A percentile compares a stretch with the other conserved stretches of the same genome.
Conservation (phyloP, 2,329 filamentous ascomycete species). For the Colletotrichum sojae region DNA sequence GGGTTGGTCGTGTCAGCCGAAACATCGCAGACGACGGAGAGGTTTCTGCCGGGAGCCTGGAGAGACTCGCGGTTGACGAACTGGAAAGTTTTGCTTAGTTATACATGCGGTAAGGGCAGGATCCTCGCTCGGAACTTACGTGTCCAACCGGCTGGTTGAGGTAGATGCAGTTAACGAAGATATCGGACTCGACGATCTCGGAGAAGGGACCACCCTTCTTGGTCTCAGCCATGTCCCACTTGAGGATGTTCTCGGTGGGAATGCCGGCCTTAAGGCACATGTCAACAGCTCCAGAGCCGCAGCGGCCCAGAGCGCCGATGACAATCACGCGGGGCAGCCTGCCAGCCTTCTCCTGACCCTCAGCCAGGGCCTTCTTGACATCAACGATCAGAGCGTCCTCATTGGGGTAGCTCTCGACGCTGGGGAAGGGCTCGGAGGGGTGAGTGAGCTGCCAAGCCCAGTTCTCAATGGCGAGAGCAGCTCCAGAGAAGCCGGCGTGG, state of each 20-base stretch:
- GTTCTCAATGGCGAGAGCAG: conserved; percentile 81
- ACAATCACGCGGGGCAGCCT: conserved; percentile 82
- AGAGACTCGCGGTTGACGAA: conserved; percentile 84
- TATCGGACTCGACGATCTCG: conserved; percentile 82
- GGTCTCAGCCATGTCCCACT: conserved; percentile 86
- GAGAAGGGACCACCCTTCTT: conserved; percentile 80
- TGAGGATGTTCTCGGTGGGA: conserved; percentile 67
- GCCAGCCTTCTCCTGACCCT: conserved; percentile 76
- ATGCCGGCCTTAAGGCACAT: conserved; percentile 83
- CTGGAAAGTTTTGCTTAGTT: neutral
- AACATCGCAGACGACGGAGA: conserved; percentile 87
- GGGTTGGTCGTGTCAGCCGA: conserved; percentile 81
- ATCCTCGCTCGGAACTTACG: conserved; percentile 11
- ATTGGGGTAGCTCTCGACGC: conserved; percentile 79
- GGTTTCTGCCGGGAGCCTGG: conserved; percentile 75
- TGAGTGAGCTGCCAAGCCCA: conserved; percentile 88
- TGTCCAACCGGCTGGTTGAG: conserved; percentile 65
- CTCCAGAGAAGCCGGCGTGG: conserved; percentile 82
- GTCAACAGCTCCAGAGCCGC: conserved; percentile 87
- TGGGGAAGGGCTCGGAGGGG: conserved; percentile 76
- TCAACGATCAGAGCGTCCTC: conserved; percentile 80
- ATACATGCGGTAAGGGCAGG: too few species aligned
- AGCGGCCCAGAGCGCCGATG: conserved; percentile 87
- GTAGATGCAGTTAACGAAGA: conserved; percentile 93
- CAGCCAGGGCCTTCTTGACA: conserved; percentile 79